Evolutionary conservation across 2,329 filamentous ascomycete species (phyloP).

Genomic region (Colletotrichum eleusines): DNA sequence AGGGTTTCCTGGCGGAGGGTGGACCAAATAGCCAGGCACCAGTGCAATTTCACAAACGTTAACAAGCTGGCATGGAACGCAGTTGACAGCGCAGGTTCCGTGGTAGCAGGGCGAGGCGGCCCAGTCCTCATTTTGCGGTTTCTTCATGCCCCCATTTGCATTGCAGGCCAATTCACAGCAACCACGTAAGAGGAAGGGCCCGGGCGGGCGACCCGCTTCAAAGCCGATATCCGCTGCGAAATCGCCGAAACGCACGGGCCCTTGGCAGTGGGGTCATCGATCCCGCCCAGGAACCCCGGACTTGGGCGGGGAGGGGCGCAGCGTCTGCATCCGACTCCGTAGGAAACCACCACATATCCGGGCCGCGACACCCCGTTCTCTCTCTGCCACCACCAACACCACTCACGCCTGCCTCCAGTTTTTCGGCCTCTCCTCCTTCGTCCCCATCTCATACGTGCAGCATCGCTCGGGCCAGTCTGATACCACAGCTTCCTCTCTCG

Average conservation of each 20-base stretch:
- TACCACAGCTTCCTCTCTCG: conserved; percentile 11
- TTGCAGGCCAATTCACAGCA: neutral
- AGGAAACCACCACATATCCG: neutral
- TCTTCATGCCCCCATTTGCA: neutral
- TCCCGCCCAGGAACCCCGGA: conserved; percentile 11
- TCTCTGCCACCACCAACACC: neutral
- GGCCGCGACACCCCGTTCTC: neutral
- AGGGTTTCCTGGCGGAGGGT: neutral
- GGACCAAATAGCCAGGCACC: neutral
- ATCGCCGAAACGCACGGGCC: conserved; percentile 1
- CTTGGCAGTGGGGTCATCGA: neutral
- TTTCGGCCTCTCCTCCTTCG: neutral
- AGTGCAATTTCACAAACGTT: neutral
- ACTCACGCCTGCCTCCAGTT: neutral
- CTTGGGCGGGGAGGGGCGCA: neutral
- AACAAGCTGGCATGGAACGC: neutral
- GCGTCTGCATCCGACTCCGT: neutral
- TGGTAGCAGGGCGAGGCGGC: neutral
- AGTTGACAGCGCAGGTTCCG: neutral
- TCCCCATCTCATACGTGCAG: neutral
- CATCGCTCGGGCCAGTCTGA: conserved; percentile 14
- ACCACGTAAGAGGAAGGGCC: conserved; percentile 5
- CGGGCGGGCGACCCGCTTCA: neutral
- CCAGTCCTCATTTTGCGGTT: neutral
- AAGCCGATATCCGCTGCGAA: neutral